Conservation (phyloP, 129 eudicot species). For the Ambrosia trifida region DNA sequence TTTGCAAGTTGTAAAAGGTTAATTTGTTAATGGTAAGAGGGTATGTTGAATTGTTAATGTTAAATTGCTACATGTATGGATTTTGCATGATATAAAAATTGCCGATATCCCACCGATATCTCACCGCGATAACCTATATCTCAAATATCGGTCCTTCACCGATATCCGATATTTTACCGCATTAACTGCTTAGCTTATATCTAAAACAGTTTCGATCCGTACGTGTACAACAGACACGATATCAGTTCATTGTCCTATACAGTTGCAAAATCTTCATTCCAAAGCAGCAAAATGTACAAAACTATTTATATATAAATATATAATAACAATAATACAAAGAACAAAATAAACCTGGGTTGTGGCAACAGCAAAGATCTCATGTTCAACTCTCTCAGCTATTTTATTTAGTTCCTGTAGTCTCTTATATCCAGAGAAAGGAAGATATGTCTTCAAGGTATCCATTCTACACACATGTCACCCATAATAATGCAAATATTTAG, state of each 20-base stretch:
- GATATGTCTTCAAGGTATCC: conserved; percentile 67
- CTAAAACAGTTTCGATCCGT: no score
- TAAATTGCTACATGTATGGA: no score
- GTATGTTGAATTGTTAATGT: no score
- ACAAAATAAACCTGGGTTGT: conserved; percentile 53
- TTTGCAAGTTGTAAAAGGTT: no score
- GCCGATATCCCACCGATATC: no score
- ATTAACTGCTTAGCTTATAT: no score
- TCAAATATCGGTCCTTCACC: no score
- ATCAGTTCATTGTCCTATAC: background rate
- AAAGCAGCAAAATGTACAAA: background rate
- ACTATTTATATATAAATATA: background rate
- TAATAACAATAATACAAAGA: background rate
- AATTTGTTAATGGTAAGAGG: no score
- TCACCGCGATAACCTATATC: no score
- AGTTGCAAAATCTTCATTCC: conserved; percentile 12
- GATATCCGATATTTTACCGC: no score
- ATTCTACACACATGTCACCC: conserved; percentile 41
- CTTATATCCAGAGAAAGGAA: conserved; percentile 72
- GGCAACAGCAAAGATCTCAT: conserved; percentile 57
- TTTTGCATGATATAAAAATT: no score
- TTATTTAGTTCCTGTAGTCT: conserved; percentile 61
- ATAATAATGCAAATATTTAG: background rate
- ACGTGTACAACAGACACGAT: conserved; percentile 1
- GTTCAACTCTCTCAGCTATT: conserved; percentile 68